phyloP scores from a whole-genome alignment of 2,329 filamentous ascomycete genomes.

The Allantophomopsis lycopodina region DNA sequence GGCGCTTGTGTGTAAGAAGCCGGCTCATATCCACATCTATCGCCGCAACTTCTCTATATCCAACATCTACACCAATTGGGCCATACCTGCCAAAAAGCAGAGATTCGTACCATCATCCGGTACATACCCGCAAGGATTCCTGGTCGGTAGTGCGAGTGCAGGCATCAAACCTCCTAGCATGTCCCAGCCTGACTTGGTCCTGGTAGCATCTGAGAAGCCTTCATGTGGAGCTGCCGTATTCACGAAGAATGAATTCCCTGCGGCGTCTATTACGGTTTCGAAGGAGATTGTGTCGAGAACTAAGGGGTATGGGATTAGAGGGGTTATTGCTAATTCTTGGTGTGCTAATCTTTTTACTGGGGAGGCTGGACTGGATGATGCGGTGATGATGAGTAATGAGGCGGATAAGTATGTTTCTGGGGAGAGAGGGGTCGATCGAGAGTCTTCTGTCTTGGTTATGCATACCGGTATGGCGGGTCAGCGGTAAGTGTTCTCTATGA shows the following conservation, averaged over 20 bases:
- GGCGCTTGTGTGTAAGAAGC: too few relatives aligned
- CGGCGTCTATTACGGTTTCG: conserved; percentile 83
- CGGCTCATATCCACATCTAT: too few relatives aligned
- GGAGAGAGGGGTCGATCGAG: conserved; percentile 26
- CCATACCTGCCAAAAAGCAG: conserved; percentile 65
- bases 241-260: conserved; percentile 97
- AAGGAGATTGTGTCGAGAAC: conserved; percentile 54
- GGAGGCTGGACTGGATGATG: conserved; percentile 78
- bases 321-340: conserved; percentile 86
- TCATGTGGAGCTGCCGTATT: conserved; percentile 87
- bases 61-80: too few relatives aligned
- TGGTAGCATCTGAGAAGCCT: conserved; percentile 78
- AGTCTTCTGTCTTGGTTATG: conserved; percentile 76
- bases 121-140: conserved; percentile 82
- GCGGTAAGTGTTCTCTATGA: conserved; percentile 44
- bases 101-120: conserved; percentile 81
- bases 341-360: conserved; percentile 97
- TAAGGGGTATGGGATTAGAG: conserved; percentile 56
- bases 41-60: too few relatives aligned
- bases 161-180: conserved; percentile 92
- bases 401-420: conserved; percentile 52
- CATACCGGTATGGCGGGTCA: conserved; percentile 97
- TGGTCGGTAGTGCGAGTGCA: conserved; percentile 73
- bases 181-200: conserved; percentile 76
- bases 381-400: conserved; percentile 67